Evolutionary conservation across 2,329 filamentous ascomycete species (phyloP), one percentile per base, ranked within the genome.

Genomic region (Cladosporium sp.): DNA sequence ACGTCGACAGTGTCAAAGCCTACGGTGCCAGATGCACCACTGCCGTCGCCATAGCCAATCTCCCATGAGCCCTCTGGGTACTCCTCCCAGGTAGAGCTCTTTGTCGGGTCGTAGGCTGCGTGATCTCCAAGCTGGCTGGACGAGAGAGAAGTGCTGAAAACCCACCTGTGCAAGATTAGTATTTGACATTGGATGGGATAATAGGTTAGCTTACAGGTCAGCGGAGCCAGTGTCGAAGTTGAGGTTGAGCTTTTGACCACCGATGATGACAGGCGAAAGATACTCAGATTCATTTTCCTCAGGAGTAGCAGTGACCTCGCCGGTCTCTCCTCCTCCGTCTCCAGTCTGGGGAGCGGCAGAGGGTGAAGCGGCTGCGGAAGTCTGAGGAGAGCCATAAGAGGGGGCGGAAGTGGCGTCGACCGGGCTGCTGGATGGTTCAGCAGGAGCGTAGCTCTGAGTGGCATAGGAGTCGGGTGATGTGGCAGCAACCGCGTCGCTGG

Each of bases 171-270:
- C 12, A 28, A 36, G 3, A 25, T 37, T 13, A 57, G 45, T 17
- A 10, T 9, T 8, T 35, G 4, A 32, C 12, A 7, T 10, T 7
- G 28, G 12, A 9, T 10, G 28, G 12, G 12, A 32, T 7, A 32
- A 10, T 32, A 10, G 28, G 2, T 32, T 25, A 49, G 70, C 80
- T 68, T 78, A 84, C 75, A 89, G 78, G 71, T 90, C 88, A 12
- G 87, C 82, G 1, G 87, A 90, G 57, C 88, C 88, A n/a, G 86
- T 87, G 72, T 91, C 88, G 68, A 91, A 89, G 70, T 89, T 83
- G 69, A 91, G 74, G 66, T 85, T 83, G 58, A 91, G 66, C 4
- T 78, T 80, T 73, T 90, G 87, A 4, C 84, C 85, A 59, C 88
- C 88, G 61, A 91, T 81, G n/a, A 70, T 80, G 53, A 90, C 84